Conservation (phyloP, 192 early-diverging fungal species). For the Ambispora gerdemannii region DNA sequence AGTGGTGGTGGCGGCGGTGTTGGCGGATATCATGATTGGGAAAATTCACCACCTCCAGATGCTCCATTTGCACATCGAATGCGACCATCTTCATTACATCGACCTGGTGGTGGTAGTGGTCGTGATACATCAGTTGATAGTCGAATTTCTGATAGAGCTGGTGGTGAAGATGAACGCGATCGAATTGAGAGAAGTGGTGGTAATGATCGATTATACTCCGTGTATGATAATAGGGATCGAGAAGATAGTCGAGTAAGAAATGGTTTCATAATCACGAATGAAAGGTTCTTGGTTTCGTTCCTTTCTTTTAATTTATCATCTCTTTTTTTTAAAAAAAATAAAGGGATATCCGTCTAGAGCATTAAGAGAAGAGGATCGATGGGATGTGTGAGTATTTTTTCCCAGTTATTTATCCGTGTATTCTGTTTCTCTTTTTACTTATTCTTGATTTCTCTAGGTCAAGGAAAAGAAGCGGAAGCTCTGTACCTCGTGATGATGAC, state of each 20-base stretch:
- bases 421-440: background rate
- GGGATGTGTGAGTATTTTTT: background rate
- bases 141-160: conserved; percentile 5
- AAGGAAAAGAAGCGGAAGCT: background rate
- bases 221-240: background rate
- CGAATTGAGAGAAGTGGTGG: background rate
- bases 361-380: conserved; percentile 10
- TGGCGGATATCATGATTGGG: conserved; percentile 24
- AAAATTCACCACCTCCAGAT: conserved; percentile 29
- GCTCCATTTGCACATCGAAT: conserved; percentile 27
- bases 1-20: background rate
- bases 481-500: conserved; percentile 5
- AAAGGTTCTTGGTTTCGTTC: background rate
- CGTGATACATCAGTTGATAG: conserved; percentile 24
- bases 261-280: background rate
- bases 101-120: background rate
- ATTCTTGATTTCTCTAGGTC: background rate
- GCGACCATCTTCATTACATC: conserved; percentile 3
- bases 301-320: no score
- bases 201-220: conserved; percentile 5
- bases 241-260: background rate
- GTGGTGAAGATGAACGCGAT: conserved; percentile 17
- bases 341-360: background rate
- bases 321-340: no score
- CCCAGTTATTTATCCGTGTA: background rate